These are phyloP conservation scores for Licmophora abbreviata DNA, from an alignment of 108 stramenopile species.

Conservation along the genomic window DNA sequence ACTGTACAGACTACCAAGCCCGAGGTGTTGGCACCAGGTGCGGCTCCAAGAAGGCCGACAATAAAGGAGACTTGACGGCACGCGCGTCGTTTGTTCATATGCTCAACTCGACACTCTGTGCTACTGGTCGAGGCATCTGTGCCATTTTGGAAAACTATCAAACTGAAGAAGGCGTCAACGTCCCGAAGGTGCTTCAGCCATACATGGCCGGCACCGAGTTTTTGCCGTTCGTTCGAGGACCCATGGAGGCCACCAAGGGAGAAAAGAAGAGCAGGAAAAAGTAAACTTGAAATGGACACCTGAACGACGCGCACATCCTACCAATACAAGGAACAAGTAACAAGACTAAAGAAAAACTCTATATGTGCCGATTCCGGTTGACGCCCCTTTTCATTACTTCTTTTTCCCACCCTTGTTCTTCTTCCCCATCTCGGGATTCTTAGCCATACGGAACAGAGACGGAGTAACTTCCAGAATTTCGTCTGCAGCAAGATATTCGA, in stretches of 20 bases:
- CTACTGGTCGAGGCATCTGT: conserved; percentile 97
- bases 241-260: conserved; percentile 77
- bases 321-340: too few species aligned
- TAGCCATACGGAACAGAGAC: conserved; percentile 81
- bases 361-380: too few species aligned
- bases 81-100: conserved; percentile 91
- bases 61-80: conserved; percentile 67
- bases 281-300: too few species aligned
- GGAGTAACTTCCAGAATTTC: conserved; percentile 97
- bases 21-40: conserved; percentile 94
- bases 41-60: conserved; percentile 70
- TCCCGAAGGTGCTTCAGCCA: conserved; percentile 93
- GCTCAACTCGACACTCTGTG: conserved; percentile 97
- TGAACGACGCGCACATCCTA: too few species aligned
- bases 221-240: conserved; percentile 93
- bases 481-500: conserved; percentile 92
- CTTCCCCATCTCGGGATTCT: conserved; percentile 74
- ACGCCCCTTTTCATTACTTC: too few species aligned
- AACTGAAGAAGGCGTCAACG: conserved; percentile 85
- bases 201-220: conserved; percentile 99
- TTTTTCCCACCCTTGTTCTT: conserved; percentile 35
- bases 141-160: conserved; percentile 97
- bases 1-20: conserved; percentile 99
- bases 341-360: too few species aligned
- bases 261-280: conserved; percentile 64